These are phyloP conservation scores for Penicillium arizonense DNA, from an alignment of 495 filamentous ascomycete genomes.

Conservation along the genomic window DNA sequence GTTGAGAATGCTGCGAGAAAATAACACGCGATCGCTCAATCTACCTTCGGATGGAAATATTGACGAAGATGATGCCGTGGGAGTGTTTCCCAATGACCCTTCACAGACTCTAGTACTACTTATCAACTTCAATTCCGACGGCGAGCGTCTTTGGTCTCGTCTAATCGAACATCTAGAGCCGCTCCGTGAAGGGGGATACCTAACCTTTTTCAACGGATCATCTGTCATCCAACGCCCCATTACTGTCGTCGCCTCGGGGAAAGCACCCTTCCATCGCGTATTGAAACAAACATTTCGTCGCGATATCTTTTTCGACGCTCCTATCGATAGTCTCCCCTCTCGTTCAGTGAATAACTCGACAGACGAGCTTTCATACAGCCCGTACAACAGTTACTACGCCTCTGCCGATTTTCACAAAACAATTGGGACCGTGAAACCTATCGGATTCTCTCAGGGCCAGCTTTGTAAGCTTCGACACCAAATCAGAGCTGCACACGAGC, in stretches of 20 bases:
- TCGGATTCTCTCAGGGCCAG: slow-evolving; percentile 49
- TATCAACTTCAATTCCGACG: slow-evolving; percentile 36
- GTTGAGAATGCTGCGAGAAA: slow-evolving; percentile 30
- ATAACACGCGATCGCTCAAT: too few relatives aligned
- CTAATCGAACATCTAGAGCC: slow-evolving; percentile 49
- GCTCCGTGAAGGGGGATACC: slow-evolving; percentile 55
- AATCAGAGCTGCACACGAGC: slow-evolving; percentile 56
- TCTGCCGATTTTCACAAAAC: slow-evolving; percentile 39
- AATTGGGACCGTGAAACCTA: slow-evolving; percentile 37
- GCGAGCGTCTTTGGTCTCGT: slow-evolving; percentile 44
- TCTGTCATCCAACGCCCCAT: slow-evolving; percentile 49
- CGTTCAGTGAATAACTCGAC: not conserved
- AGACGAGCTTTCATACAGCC: slow-evolving; percentile 18
- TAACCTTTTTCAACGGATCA: slow-evolving; percentile 55
- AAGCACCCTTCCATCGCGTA: slow-evolving; percentile 48
- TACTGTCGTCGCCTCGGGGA: slow-evolving; percentile 70
- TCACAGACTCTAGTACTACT: slow-evolving; percentile 29
- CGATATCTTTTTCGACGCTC: slow-evolving; percentile 72
- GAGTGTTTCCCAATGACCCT: slow-evolving; percentile 54
- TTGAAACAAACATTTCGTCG: slow-evolving; percentile 46
- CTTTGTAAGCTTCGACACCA: slow-evolving; percentile 54
- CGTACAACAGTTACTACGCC: slow-evolving; percentile 40
- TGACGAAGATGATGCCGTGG: slow-evolving; percentile 27
- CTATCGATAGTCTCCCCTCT: slow-evolving; percentile 43
- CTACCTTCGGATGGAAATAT: slow-evolving; percentile 3